phyloP scores from a whole-genome alignment of 2,329 filamentous ascomycete genomes.

The Colletotrichum sp. region DNA sequence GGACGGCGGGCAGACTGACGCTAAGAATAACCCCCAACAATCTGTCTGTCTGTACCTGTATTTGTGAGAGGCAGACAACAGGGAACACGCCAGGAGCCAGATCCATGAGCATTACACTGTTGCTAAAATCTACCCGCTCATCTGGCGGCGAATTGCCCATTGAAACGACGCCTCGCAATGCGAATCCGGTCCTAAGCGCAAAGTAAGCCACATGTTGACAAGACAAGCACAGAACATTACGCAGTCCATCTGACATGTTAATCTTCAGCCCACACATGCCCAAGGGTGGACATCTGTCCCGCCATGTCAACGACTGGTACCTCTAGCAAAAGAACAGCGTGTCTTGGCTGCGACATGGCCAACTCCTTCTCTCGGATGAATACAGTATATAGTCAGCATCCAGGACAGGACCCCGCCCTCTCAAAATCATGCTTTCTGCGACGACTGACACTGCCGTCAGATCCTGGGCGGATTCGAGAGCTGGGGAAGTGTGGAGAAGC shows the following conservation, averaged over 20 bases:
- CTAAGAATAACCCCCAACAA: background rate
- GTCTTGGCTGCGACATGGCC: background rate
- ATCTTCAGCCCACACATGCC: background rate
- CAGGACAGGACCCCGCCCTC: background rate
- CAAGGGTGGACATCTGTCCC: background rate
- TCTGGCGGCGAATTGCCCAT: background rate
- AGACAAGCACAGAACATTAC: background rate
- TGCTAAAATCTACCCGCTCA: background rate
- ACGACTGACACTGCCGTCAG: background rate
- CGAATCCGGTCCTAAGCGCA: conserved; percentile 1
- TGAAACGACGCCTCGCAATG: conserved; percentile 1
- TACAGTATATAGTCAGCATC: background rate
- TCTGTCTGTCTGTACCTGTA: background rate
- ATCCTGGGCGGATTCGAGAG: background rate
- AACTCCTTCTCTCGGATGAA: background rate
- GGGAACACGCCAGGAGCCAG: background rate
- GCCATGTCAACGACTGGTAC: background rate
- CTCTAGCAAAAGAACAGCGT: background rate
- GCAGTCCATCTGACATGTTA: background rate
- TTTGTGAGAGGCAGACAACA: background rate
- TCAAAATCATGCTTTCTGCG: background rate
- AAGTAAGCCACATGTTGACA: background rate
- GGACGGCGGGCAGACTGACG: background rate
- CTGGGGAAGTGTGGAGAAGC: background rate
- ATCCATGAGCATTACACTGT: conserved; percentile 2